A percentile compares a stretch with the other conserved stretches of the same genome.
Conservation (phyloP, 106 monocot species). For the Apostasia ramifera region DNA sequence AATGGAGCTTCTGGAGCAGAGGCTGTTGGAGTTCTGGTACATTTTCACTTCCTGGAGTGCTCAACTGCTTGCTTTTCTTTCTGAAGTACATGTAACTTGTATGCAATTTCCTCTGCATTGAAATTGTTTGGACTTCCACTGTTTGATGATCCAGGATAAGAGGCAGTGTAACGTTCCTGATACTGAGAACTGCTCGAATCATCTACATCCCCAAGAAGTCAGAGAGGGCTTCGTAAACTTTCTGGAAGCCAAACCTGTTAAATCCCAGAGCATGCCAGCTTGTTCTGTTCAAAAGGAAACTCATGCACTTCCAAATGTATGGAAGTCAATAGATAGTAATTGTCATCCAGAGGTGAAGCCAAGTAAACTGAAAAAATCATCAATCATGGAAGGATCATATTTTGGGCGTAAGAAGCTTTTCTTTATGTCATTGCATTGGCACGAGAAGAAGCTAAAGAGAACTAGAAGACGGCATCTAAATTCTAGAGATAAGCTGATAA, state of each 20-base stretch:
- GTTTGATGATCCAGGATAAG: too few species aligned
- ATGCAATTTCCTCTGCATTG: too few species aligned
- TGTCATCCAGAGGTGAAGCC: constrained; percentile 9
- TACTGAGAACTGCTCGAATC: background rate
- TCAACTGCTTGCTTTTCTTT: too few species aligned
- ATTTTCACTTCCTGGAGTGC: background rate
- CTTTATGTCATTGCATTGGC: constrained; percentile 25
- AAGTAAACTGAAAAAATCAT: constrained; percentile 23
- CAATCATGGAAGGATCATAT: constrained; percentile 5
- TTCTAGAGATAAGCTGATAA: constrained; percentile 10
- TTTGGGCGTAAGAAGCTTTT: constrained; percentile 57
- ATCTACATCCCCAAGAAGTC: background rate
- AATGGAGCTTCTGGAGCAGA: background rate
- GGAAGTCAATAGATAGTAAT: background rate
- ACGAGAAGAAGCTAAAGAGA: constrained; percentile 39
- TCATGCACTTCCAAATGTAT: constrained; percentile 6
- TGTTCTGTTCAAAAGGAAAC: constrained; percentile 7
- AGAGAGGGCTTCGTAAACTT: constrained; percentile 5
- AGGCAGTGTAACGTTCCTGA: background rate
- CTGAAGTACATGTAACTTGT: too few species aligned
- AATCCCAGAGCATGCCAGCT: background rate
- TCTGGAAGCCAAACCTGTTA: background rate
- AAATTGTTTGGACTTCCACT: too few species aligned
- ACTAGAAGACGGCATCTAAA: constrained; percentile 19
- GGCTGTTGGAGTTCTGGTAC: background rate